These are phyloP conservation scores for Seiridium cupressi DNA, from an alignment of 2,329 filamentous ascomycete genomes.

Conservation along the genomic window DNA sequence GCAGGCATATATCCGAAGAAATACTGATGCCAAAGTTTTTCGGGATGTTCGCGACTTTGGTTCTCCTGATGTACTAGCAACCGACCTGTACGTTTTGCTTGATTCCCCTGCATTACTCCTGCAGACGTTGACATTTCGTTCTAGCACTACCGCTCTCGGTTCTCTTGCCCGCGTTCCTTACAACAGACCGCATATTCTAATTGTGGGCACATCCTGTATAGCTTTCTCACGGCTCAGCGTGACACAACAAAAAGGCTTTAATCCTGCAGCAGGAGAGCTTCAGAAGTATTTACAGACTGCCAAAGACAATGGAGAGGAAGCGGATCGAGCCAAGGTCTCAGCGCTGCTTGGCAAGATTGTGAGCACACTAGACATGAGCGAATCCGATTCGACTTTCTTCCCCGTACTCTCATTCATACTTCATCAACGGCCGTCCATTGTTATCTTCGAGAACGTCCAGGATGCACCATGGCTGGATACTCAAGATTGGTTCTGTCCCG, in stretches of 20 bases:
- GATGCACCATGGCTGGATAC: slow-evolving; percentile 58
- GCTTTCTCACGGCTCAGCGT: slow-evolving; percentile 69
- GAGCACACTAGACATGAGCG: slow-evolving; percentile 58
- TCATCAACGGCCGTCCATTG: slow-evolving; percentile 55
- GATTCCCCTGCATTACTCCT: not conserved
- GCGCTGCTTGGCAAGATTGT: slow-evolving; percentile 43
- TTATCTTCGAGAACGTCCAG: slow-evolving; percentile 72
- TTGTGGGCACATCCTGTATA: slow-evolving; percentile 74
- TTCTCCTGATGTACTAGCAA: slow-evolving; percentile 29
- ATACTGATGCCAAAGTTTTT: slow-evolving; percentile 55
- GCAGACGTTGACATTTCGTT: slow-evolving; percentile 3
- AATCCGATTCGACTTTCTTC: slow-evolving; percentile 65
- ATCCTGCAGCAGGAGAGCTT: slow-evolving; percentile 21
- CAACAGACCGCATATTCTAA: slow-evolving; percentile 57
- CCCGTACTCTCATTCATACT: slow-evolving; percentile 58
- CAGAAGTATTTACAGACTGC: not conserved
- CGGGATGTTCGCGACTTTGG: slow-evolving; percentile 58
- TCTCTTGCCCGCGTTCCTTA: slow-evolving; percentile 53
- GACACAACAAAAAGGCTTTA: slow-evolving; percentile 41
- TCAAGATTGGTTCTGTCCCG: slow-evolving; percentile 33
- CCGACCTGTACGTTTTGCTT: slow-evolving; percentile 37
- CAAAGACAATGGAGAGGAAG: not conserved
- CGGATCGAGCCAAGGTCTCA: slow-evolving; percentile 24
- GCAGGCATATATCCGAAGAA: slow-evolving; percentile 62
- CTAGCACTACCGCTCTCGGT: slow-evolving; percentile 66